These are phyloP conservation scores for Acanthamoeba triangularis DNA, from an alignment of 208 protist genomes.

Conservation along the genomic window DNA sequence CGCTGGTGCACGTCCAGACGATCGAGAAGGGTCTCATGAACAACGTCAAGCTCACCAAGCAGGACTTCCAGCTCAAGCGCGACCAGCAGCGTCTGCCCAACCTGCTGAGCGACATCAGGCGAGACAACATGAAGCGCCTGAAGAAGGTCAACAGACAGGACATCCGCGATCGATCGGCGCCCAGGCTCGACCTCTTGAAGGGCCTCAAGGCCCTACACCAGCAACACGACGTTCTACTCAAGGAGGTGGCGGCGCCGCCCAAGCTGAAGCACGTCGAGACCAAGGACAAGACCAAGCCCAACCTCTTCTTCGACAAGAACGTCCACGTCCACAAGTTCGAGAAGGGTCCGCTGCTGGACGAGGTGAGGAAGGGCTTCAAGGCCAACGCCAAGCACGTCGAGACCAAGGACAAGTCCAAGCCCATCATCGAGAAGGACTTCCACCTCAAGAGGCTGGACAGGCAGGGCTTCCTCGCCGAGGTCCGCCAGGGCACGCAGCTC, in stretches of 20 bases:
- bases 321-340: constrained; percentile 25
- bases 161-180: not conserved
- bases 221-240: constrained; percentile 2
- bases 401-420: constrained; percentile 48
- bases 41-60: not conserved
- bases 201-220: not conserved
- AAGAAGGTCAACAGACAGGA: not conserved
- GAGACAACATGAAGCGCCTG: not conserved
- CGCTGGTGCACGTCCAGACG: constrained; percentile 19
- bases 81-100: not conserved
- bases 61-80: constrained; percentile 53
- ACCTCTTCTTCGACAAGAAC: constrained; percentile 38
- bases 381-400: constrained; percentile 46
- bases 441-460: constrained; percentile 49
- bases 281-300: constrained; percentile 68
- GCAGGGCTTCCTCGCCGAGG: constrained; percentile 61
- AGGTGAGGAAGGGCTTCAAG: constrained; percentile 33
- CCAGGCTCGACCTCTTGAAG: constrained; percentile 44
- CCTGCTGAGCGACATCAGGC: not conserved
- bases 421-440: constrained; percentile 1
- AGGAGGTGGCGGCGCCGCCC: constrained; percentile 1
- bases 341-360: not conserved
- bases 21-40: constrained; percentile 38
- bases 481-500: constrained; percentile 67
- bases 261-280: constrained; percentile 29